Conservation (phyloP, 345 rosid species). For the Eucalyptus curtisii region DNA sequence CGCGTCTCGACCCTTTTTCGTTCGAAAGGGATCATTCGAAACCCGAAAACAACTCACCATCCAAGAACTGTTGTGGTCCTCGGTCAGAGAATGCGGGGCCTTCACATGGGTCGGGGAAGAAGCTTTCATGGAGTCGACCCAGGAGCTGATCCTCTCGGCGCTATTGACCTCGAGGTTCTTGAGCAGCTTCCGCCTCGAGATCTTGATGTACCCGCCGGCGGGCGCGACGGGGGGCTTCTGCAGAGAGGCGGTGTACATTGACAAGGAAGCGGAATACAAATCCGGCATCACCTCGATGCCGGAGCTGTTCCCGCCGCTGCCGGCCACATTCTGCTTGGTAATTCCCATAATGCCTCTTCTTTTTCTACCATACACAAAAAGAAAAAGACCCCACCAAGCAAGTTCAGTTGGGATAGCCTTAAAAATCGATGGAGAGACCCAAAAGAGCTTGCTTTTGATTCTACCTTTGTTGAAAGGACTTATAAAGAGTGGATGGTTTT, state of each 20-base stretch:
- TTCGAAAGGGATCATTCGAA: neutral
- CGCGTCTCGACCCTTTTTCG: neutral
- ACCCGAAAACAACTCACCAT: conserved; percentile 20
- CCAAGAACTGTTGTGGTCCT: conserved; percentile 35
- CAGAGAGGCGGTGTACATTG: conserved; percentile 9
- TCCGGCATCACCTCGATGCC: conserved; percentile 13
- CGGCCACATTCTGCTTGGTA: conserved; percentile 30
- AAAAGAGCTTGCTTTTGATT: neutral
- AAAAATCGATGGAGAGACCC: neutral
- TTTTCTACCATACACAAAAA: neutral
- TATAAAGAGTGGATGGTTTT: neutral
- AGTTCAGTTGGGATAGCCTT: neutral
- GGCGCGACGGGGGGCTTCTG: conserved; percentile 55
- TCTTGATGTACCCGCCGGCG: conserved; percentile 20
- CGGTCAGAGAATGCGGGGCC: conserved; percentile 23
- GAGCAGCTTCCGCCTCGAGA: conserved; percentile 20
- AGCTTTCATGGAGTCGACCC: conserved; percentile 86
- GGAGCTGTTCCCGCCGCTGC: neutral
- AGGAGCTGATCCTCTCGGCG: conserved; percentile 46
- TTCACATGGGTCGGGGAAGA: conserved; percentile 86
- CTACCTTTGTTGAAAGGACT: neutral
- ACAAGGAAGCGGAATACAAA: conserved; percentile 17
- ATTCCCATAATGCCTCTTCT: neutral
- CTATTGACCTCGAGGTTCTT: conserved; percentile 53
- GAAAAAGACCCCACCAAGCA: neutral